Evolutionary conservation across 1,139 yeast genomes (phyloP).

Genomic region (Suhomyces bokatorum): DNA sequence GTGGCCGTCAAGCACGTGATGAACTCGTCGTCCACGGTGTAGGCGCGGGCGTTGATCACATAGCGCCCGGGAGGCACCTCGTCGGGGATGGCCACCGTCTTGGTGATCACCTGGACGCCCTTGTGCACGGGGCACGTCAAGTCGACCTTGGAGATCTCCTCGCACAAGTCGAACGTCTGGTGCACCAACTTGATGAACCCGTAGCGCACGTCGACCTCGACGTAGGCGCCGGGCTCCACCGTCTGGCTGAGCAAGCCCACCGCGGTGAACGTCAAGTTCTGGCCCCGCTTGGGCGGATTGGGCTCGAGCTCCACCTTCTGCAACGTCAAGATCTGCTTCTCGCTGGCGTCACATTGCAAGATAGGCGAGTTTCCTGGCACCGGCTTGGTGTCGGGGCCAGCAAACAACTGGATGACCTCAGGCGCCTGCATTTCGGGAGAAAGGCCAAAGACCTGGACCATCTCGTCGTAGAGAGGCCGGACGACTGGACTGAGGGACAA

Average conservation of each 20-base stretch:
- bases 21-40: slow-evolving; percentile 73
- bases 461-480: slow-evolving; percentile 21
- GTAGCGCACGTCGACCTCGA: slow-evolving; percentile 87
- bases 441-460: slow-evolving; percentile 20
- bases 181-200: slow-evolving; percentile 87
- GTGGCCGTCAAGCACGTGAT: slow-evolving; percentile 86
- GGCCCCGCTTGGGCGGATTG: slow-evolving; percentile 85
- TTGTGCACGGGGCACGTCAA: slow-evolving; percentile 73
- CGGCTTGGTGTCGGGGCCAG: slow-evolving; percentile 52
- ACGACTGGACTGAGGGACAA: slow-evolving; percentile 26
- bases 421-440: slow-evolving; percentile 8
- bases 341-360: slow-evolving; percentile 65
- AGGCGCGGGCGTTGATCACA: slow-evolving; percentile 84
- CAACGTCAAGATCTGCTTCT: slow-evolving; percentile 63
- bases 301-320: slow-evolving; percentile 65
- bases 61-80: slow-evolving; percentile 96
- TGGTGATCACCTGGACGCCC: slow-evolving; percentile 66
- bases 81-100: slow-evolving; percentile 79
- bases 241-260: slow-evolving; percentile 57
- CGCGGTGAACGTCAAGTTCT: slow-evolving; percentile 76
- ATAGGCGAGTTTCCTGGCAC: slow-evolving; percentile 92
- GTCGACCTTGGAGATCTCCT: slow-evolving; percentile 79
- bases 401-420: slow-evolving; percentile 17
- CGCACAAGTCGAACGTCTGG: slow-evolving; percentile 89
- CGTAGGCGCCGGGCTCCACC: slow-evolving; percentile 82